Conservation (phyloP, 768 basidiomycete species). For the Daedaleopsis nitida region DNA sequence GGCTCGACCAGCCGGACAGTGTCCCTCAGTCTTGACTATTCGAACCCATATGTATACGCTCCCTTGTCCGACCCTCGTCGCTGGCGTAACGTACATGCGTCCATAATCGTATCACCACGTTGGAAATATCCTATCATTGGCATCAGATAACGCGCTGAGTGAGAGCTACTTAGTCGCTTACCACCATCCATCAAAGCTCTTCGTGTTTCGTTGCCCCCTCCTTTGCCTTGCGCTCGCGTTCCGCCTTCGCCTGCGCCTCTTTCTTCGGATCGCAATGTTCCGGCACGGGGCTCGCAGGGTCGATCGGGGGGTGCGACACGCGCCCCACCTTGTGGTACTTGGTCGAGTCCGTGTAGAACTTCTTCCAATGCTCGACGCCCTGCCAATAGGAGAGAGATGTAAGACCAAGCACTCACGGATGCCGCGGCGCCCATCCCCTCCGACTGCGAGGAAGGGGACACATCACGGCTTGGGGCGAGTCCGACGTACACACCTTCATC, state of each 20-base stretch:
- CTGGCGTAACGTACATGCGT: conserved; percentile 15
- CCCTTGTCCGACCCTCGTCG: conserved; percentile 12
- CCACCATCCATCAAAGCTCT: conserved; percentile 14
- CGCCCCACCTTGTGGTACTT: conserved; percentile 78
- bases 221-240: conserved; percentile 18
- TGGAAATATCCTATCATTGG: conserved; percentile 9
- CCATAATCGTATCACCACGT: conserved; percentile 11
- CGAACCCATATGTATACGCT: conserved; percentile 7
- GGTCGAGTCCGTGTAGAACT: conserved; percentile 82
- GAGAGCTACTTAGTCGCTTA: conserved; percentile 1
- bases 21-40: background rate
- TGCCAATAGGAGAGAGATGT: conserved; percentile 29
- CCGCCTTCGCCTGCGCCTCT: conserved; percentile 24
- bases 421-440: no score
- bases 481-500: conserved; percentile 52
- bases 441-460: background rate
- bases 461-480: background rate
- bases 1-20: conserved; percentile 3
- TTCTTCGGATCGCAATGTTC: conserved; percentile 74
- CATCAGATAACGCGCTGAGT: conserved; percentile 14
- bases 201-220: conserved; percentile 26
- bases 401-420: no score
- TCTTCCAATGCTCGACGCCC: conserved; percentile 87
- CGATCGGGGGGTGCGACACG: conserved; percentile 75
- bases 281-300: conserved; percentile 73